Base-by-base conservation (phyloP, 805 yeast species). In the Scheffersomyces stipitis region DNA sequence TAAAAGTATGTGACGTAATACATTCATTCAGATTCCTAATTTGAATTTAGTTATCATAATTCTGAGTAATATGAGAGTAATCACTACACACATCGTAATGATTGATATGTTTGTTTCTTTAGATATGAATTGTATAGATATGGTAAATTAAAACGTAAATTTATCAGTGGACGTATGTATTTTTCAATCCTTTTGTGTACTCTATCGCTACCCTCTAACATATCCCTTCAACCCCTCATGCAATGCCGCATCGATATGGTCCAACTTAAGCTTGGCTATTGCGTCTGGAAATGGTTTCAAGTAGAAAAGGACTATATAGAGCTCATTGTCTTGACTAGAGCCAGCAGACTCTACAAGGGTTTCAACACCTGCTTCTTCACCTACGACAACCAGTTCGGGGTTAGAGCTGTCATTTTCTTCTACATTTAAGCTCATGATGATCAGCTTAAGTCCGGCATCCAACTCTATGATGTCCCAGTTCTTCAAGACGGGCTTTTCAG, bases 231-330 rank as follows among this genome's bases (percentile, higher is more conserved):
- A 54, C 4, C 73, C 73, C 17, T 51, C 42, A 16, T 51, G 44
- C 34, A 69, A 48, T 10, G 56, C 64, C n/a, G 39, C 36, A 4
- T 52, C 41, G 13, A 67, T 44, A 38, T 57, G 60, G 31, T 64
- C 70, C 13, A 64, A 31, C 42, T 62, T 60, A 38, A 58, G 51
- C 40, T 66, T 68, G 28, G 72, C 73, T 6, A 58, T 33, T 1
- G 59, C 51, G 37, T 64, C 61, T 4, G 62, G 54, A 30, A 53
- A 52, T n/a, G 23, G 46, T 13, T 40, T 40, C 7, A 48, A 40
- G 45, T 66, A 69, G 44, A 67, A 63, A 16, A 69, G 39, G 13
- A 60, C 61, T 18, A 60, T 58, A 37, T 50, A 66, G 36, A 62
- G 45, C 13, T 45, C 38, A 22, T 23, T 34, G 16, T 36, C 44